Percentiles rank a stretch among this genome's conserved stretches.
Evolutionary conservation across 2,329 filamentous ascomycete species (phyloP).

Genomic region (Colletotrichum cuscutae): DNA sequence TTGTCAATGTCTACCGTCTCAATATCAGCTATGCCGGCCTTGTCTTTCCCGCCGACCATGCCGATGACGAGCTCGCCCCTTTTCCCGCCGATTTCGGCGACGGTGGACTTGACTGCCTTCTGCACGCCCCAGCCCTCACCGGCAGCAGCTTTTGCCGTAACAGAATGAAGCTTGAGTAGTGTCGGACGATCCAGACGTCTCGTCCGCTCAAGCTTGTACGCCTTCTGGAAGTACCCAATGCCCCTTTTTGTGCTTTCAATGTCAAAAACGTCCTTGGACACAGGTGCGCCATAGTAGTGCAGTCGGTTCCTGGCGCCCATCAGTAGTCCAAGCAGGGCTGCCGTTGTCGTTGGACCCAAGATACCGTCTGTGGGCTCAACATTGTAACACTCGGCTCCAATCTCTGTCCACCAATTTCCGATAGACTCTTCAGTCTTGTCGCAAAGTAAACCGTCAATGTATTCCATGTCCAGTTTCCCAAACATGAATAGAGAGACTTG

Average conservation of each 20-base stretch:
- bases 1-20: slow-evolving; percentile 91
- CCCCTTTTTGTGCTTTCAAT: slow-evolving; percentile 83
- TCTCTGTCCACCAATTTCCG: slow-evolving; percentile 95
- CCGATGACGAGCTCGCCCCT: slow-evolving; percentile 94
- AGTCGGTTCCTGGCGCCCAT: slow-evolving; percentile 92
- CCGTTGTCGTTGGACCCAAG: slow-evolving; percentile 89
- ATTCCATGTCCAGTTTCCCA: slow-evolving; percentile 85
- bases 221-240: slow-evolving; percentile 89
- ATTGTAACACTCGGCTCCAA: slow-evolving; percentile 92
- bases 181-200: slow-evolving; percentile 86
- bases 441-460: slow-evolving; percentile 91
- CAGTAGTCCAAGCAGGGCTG: slow-evolving; percentile 85
- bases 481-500: slow-evolving; percentile 91
- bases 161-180: slow-evolving; percentile 80
- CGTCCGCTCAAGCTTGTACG: slow-evolving; percentile 81
- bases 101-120: slow-evolving; percentile 92
- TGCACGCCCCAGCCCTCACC: slow-evolving; percentile 94
- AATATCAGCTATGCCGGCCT: slow-evolving; percentile 89
- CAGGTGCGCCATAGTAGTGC: slow-evolving; percentile 83
- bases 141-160: slow-evolving; percentile 89
- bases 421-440: slow-evolving; percentile 92
- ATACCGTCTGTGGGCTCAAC: slow-evolving; percentile 93
- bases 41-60: slow-evolving; percentile 89
- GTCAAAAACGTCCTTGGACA: slow-evolving; percentile 93
- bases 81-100: slow-evolving; percentile 93